Evolutionary conservation across 2,329 filamentous ascomycete species (phyloP), one percentile per base, ranked within the genome.

Genomic region (Pseudogymnoascus destructans): DNA sequence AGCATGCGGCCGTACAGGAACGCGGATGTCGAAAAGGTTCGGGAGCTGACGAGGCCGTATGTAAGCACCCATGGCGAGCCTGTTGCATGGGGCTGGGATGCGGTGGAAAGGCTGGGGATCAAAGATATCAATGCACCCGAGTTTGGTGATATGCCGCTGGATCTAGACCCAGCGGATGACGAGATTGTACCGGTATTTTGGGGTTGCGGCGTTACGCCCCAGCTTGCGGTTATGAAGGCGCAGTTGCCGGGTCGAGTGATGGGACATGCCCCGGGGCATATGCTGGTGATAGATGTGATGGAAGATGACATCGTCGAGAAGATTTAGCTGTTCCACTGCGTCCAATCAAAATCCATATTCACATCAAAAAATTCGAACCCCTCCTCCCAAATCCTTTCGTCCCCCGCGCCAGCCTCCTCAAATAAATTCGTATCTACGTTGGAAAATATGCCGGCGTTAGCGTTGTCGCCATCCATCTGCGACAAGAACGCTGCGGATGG

Each of bases 141-240:
- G 57, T 86, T 79, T 75, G 82, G 82, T 0, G 79, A 84, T 60
- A 60, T 61, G 2, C 74, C 74, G 4, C 58, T 70, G 5, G 68
- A 69, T 10, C 49, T 65, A 13, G 68, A 73, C 27, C 78, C 75
- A 0, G 64, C 68, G 57, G 69, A 69, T 17, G 70, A 73, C 11
- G 71, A 75, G 1, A 71, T 75, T 23, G 72, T 82, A 27, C 79
- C 79, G 0, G 75, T 81, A 3, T 82, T 82, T 62, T 80, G 82
- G 80, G 82, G 79, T 0, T 86, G 82, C 65, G 82, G 82, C 32
- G 81, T 85, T 9, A 85, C 82, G 35, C 81, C 83, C 1, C 82
- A 85, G 65, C 77, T 83, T 65, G 81, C 80, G 11, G 79, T 85
- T 1, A 77, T 82, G 74, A 73, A 72, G 59, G 79, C 80, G 4